Conservation (phyloP, 345 rosid genomes). For the Nasturtium officinale region DNA sequence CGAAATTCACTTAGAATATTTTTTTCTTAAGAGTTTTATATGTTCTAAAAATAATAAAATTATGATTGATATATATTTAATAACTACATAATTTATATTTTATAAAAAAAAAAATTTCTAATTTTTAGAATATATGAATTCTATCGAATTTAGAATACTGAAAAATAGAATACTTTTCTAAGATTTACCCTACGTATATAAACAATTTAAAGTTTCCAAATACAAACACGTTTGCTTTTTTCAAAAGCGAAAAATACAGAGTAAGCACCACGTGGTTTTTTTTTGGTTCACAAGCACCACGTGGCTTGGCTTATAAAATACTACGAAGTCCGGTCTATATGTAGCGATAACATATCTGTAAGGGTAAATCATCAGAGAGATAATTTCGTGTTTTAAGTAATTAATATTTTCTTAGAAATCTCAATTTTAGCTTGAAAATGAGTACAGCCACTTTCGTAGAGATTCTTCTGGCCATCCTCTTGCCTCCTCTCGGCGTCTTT, state of each 20-base stretch:
- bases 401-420: background rate
- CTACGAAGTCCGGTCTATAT: slow-evolving; percentile 4
- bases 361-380: slow-evolving; percentile 21
- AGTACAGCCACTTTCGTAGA: slow-evolving; percentile 60
- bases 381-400: background rate
- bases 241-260: background rate
- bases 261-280: slow-evolving; percentile 29
- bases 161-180: too few relatives aligned
- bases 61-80: too few relatives aligned
- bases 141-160: too few relatives aligned
- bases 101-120: too few relatives aligned
- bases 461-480: slow-evolving; percentile 68
- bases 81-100: too few relatives aligned
- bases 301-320: slow-evolving; percentile 29
- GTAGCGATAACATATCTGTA: background rate
- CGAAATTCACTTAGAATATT: too few relatives aligned
- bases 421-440: slow-evolving; percentile 35
- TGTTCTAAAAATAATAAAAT: too few relatives aligned
- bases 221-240: background rate
- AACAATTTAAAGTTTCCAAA: background rate
- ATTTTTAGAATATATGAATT: too few relatives aligned
- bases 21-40: too few relatives aligned
- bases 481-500: slow-evolving; percentile 94
- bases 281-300: slow-evolving; percentile 12
- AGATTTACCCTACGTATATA: too few relatives aligned